phyloP scores from a whole-genome alignment of 2,329 filamentous ascomycete genomes.

The Colletotrichum plurivorum region DNA sequence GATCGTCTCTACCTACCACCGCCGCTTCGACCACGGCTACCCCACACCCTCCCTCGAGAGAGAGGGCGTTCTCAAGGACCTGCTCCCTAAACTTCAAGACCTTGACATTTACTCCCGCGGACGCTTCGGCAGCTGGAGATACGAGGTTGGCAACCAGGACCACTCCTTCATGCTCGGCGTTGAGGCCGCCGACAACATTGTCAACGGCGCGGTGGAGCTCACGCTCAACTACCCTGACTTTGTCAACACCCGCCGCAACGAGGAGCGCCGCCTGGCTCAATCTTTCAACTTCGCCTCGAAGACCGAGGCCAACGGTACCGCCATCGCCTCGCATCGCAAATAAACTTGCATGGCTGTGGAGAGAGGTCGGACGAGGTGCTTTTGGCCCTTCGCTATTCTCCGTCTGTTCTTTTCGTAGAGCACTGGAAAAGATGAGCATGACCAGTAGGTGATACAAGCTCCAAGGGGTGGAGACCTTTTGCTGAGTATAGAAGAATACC shows the following conservation, averaged over 20 bases:
- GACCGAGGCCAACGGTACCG: constrained; percentile 47
- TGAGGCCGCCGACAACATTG: constrained; percentile 91
- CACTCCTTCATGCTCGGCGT: constrained; percentile 98
- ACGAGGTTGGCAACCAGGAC: constrained; percentile 96
- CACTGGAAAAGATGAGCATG: constrained; percentile 33
- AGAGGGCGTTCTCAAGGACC: constrained; percentile 92
- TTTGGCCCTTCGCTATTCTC: neutral
- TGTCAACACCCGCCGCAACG: constrained; percentile 84
- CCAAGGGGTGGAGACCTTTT: constrained; percentile 16
- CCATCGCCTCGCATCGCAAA: constrained; percentile 51
- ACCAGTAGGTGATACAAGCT: constrained; percentile 14
- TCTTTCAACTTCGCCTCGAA: constrained; percentile 55
- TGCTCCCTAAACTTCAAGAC: constrained; percentile 92
- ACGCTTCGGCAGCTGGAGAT: constrained; percentile 97
- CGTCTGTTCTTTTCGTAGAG: constrained; percentile 19
- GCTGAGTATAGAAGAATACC: constrained; percentile 39
- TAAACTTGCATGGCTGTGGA: constrained; percentile 41
- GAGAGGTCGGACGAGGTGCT: neutral
- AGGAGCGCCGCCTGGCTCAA: constrained; percentile 72
- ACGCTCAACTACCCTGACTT: constrained; percentile 98
- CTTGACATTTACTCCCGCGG: constrained; percentile 95
- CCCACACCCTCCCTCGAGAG: constrained; percentile 95
- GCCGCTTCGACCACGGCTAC: constrained; percentile 98
- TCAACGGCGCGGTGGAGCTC: constrained; percentile 90
- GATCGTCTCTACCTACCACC: constrained; percentile 98